phyloP scores from a whole-genome alignment of 345 rosid species.

The Populus simonii region DNA sequence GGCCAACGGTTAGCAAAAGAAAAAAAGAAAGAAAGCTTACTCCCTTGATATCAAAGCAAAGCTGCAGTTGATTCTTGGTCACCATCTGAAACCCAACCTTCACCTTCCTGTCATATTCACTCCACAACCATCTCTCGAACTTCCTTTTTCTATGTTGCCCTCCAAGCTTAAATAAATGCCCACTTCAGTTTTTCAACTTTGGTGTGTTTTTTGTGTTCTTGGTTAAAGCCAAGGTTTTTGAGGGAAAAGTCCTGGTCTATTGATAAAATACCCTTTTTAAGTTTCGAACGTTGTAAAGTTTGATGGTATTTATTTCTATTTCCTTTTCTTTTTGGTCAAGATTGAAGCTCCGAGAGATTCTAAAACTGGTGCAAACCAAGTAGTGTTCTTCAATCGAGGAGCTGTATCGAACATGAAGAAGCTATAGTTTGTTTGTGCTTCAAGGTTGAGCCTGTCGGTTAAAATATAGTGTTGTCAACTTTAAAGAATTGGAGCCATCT shows the following conservation, averaged over 20 bases:
- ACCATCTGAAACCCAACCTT: conserved; percentile 75
- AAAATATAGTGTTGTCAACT: not conserved
- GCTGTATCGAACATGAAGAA: not conserved
- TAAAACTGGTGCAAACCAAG: no score
- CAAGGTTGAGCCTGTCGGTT: conserved; percentile 1
- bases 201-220: not conserved
- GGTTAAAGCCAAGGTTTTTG: not conserved
- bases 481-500: conserved; percentile 1
- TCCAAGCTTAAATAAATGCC: conserved; percentile 30
- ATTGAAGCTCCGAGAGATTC: no score
- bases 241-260: not conserved
- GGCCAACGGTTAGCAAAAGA: conserved; percentile 43
- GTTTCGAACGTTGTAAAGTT: no score
- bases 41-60: conserved; percentile 66
- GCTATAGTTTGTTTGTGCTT: not conserved
- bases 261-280: no score
- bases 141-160: conserved; percentile 6
- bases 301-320: no score
- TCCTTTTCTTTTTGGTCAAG: no score
- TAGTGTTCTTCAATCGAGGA: not conserved
- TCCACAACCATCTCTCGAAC: conserved; percentile 24
- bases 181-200: not conserved
- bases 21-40: not conserved
- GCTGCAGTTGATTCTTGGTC: conserved; percentile 71
- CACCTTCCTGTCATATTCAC: conserved; percentile 62